Percentiles rank a stretch among this genome's conserved stretches.
Evolutionary conservation across 768 basidiomycete genomes (phyloP).

Genomic region (Lactifluus pinguis): DNA sequence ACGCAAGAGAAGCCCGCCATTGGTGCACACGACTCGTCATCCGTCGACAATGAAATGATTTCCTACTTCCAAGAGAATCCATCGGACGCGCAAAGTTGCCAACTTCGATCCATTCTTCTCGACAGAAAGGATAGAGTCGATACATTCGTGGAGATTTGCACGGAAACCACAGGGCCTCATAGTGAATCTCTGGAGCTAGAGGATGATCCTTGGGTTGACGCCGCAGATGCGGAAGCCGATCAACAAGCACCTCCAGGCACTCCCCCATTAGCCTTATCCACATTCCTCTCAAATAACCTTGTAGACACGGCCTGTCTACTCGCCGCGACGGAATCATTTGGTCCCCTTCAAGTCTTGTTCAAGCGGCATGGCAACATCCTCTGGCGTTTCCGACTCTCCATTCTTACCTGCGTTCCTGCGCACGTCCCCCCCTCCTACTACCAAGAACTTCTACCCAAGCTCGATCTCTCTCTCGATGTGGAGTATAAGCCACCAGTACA

Average conservation of each 20-base stretch:
- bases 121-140: slow-evolving; percentile 59
- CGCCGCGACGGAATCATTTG: slow-evolving; percentile 52
- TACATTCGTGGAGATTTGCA: slow-evolving; percentile 58
- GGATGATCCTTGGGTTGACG: slow-evolving; percentile 71
- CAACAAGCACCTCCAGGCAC: slow-evolving; percentile 21
- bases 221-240: slow-evolving; percentile 24
- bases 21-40: slow-evolving; percentile 14
- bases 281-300: slow-evolving; percentile 56
- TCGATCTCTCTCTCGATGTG: slow-evolving; percentile 38
- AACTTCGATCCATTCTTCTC: slow-evolving; percentile 59
- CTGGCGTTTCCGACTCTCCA: slow-evolving; percentile 58
- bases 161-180: slow-evolving; percentile 22
- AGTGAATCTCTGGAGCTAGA: slow-evolving; percentile 49
- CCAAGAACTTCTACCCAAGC: slow-evolving; percentile 51
- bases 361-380: slow-evolving; percentile 46
- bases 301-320: slow-evolving; percentile 51
- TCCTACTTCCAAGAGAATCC: slow-evolving; percentile 50
- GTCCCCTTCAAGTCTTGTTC: slow-evolving; percentile 49
- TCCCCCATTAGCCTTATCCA: slow-evolving; percentile 44
- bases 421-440: slow-evolving; percentile 58
- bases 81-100: slow-evolving; percentile 55
- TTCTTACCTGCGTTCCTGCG: slow-evolving; percentile 70
- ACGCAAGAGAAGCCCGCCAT: slow-evolving; percentile 18
- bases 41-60: slow-evolving; percentile 28
- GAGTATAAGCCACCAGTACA: slow-evolving; percentile 31